Percentiles rank a stretch among this genome's conserved stretches.
These are phyloP conservation scores for Penicillium turbatum DNA, from an alignment of 495 filamentous ascomycete species.

Conservation along the genomic window DNA sequence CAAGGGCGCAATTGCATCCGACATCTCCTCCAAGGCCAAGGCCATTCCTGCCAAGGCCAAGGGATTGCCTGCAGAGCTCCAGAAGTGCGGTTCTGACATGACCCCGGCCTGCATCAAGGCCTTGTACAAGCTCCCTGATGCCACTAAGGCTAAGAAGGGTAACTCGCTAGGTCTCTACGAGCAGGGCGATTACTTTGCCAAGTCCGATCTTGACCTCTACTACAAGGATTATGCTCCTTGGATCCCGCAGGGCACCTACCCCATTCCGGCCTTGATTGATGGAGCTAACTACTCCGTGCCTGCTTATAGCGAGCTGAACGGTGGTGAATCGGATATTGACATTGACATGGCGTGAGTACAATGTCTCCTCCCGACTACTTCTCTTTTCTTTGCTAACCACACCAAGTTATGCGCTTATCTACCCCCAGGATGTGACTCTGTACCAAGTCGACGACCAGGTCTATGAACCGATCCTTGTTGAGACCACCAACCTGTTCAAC, in stretches of 20 bases:
- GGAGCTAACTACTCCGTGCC: conserved; percentile 35
- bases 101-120: conserved; percentile 52
- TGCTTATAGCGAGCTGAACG: conserved; percentile 22
- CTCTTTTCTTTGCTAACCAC: not conserved
- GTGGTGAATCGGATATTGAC: conserved; percentile 47
- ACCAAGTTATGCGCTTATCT: conserved; percentile 38
- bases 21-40: not conserved
- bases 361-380: too few relatives aligned
- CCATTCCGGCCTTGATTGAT: conserved; percentile 40
- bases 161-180: conserved; percentile 56
- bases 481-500: conserved; percentile 43
- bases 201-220: conserved; percentile 54
- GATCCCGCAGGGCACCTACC: conserved; percentile 40
- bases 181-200: conserved; percentile 45
- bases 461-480: conserved; percentile 33
- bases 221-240: conserved; percentile 46
- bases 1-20: conserved; percentile 7
- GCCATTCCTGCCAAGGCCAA: conserved; percentile 17
- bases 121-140: conserved; percentile 48
- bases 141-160: conserved; percentile 27
- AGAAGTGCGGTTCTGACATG: conserved; percentile 43
- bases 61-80: conserved; percentile 15
- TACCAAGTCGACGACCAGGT: conserved; percentile 54
- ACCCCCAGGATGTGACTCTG: conserved; percentile 52
- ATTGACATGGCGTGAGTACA: conserved; percentile 38